Percentiles rank a stretch among this genome's conserved stretches.
Conservation (phyloP, 371 early-diverging fungal genomes). For the Batkoa obscura region DNA sequence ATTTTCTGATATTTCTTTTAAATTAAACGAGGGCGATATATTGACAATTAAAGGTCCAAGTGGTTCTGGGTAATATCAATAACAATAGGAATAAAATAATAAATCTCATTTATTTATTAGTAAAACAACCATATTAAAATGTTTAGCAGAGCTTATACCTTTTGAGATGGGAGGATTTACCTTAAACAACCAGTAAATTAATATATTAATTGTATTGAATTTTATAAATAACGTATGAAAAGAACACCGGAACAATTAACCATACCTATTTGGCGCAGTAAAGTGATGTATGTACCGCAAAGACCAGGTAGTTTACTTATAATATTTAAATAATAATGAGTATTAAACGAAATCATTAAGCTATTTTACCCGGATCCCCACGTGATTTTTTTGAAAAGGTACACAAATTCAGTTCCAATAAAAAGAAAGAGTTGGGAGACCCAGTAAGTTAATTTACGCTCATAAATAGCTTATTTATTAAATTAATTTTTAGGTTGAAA, state of each 20-base stretch:
- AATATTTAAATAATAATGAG: neutral
- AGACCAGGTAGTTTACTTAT: constrained; percentile 20
- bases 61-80: constrained; percentile 37
- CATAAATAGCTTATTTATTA: neutral
- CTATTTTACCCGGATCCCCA: constrained; percentile 53
- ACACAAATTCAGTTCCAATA: constrained; percentile 32
- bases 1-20: constrained; percentile 33
- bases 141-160: constrained; percentile 50
- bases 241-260: constrained; percentile 34
- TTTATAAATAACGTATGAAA: neutral
- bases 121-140: constrained; percentile 70
- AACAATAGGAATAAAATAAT: neutral
- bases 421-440: constrained; percentile 18
- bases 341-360: constrained; percentile 2
- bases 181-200: constrained; percentile 24
- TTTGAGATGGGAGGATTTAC: constrained; percentile 36
- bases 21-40: constrained; percentile 29
- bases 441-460: constrained; percentile 21
- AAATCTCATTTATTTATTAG: constrained; percentile 15
- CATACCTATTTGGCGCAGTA: constrained; percentile 53
- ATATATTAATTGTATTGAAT: neutral
- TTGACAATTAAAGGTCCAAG: constrained; percentile 49
- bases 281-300: constrained; percentile 75
- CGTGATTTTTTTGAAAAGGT: constrained; percentile 39
- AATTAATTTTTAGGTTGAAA: constrained; percentile 16